phyloP scores from a whole-genome alignment of 2,329 filamentous ascomycete genomes.

The Clarireedia paspali region DNA sequence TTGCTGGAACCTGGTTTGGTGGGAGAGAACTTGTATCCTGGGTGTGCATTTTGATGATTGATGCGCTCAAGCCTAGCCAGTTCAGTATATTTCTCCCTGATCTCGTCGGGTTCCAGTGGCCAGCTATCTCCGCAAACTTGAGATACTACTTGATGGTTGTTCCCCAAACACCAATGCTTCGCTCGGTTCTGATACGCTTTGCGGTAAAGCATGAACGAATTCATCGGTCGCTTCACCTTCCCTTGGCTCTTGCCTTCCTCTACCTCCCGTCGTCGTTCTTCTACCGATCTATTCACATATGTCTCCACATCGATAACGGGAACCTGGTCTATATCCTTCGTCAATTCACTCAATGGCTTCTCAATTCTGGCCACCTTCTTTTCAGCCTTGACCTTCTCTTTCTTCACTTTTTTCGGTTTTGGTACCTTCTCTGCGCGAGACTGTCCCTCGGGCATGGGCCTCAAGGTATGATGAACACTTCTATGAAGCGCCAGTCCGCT shows the following conservation, averaged over 20 bases:
- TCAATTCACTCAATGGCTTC: conserved; percentile 63
- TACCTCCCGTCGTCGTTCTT: conserved; percentile 60
- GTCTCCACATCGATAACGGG: conserved; percentile 69
- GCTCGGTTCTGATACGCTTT: conserved; percentile 85
- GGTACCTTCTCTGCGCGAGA: conserved; percentile 20
- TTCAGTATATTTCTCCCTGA: conserved; percentile 69
- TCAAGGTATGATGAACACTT: conserved; percentile 18
- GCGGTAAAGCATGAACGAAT: conserved; percentile 96
- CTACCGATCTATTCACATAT: conserved; percentile 66
- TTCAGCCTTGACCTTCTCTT: conserved; percentile 34
- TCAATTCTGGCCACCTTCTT: conserved; percentile 49
- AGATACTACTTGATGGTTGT: conserved; percentile 92
- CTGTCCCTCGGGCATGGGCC: conserved; percentile 23
- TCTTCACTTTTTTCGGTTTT: conserved; percentile 31
- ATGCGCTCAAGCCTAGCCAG: conserved; percentile 74
- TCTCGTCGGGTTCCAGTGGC: conserved; percentile 66
- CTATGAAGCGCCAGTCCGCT: conserved; percentile 22
- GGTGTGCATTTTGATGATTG: conserved; percentile 80
- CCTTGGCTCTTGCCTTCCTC: conserved; percentile 59
- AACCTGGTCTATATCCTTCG: conserved; percentile 52
- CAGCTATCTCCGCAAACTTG: conserved; percentile 81
- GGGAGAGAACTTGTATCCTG: conserved; percentile 89
- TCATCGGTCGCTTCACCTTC: conserved; percentile 88
- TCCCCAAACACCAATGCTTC: conserved; percentile 72
- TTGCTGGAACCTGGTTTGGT: conserved; percentile 51